Evolutionary conservation across 2,329 filamentous ascomycete genomes (phyloP).

Genomic region (Stagonosporopsis vannaccii): DNA sequence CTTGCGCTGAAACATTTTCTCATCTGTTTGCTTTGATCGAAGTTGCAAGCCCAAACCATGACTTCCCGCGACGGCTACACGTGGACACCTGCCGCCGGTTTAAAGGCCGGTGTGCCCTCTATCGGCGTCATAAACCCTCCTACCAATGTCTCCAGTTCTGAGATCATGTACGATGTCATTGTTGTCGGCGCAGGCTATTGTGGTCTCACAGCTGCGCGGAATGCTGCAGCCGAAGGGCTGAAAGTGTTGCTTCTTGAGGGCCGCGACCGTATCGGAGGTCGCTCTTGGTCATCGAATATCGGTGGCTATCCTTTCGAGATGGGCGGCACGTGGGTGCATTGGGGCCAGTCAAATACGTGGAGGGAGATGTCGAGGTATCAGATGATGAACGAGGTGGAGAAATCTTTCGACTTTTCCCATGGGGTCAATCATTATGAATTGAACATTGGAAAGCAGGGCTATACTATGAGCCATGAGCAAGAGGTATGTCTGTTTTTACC

Average conservation of each 20-base stretch:
- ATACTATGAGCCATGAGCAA: slow-evolving; percentile 53
- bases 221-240: slow-evolving; percentile 27
- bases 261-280: slow-evolving; percentile 53
- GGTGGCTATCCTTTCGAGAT: slow-evolving; percentile 49
- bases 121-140: slow-evolving; percentile 28
- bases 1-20: not conserved
- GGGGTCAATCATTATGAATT: slow-evolving; percentile 55
- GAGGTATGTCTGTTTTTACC: slow-evolving; percentile 34
- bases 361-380: slow-evolving; percentile 57
- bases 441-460: slow-evolving; percentile 36
- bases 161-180: slow-evolving; percentile 30
- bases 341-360: slow-evolving; percentile 30
- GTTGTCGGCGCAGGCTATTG: slow-evolving; percentile 37
- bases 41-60: slow-evolving; percentile 11
- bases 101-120: slow-evolving; percentile 28
- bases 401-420: slow-evolving; percentile 52
- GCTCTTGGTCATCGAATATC: slow-evolving; percentile 52
- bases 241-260: slow-evolving; percentile 49
- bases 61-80: slow-evolving; percentile 31
- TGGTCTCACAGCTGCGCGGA: slow-evolving; percentile 35
- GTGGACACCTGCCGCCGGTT: slow-evolving; percentile 28
- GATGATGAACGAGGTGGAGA: slow-evolving; percentile 42
- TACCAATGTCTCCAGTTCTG: slow-evolving; percentile 21
- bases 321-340: slow-evolving; percentile 53
- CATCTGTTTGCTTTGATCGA: not conserved